These are phyloP conservation scores for Aspergillus sergii DNA, from an alignment of 2,329 filamentous ascomycete species.

Conservation along the genomic window DNA sequence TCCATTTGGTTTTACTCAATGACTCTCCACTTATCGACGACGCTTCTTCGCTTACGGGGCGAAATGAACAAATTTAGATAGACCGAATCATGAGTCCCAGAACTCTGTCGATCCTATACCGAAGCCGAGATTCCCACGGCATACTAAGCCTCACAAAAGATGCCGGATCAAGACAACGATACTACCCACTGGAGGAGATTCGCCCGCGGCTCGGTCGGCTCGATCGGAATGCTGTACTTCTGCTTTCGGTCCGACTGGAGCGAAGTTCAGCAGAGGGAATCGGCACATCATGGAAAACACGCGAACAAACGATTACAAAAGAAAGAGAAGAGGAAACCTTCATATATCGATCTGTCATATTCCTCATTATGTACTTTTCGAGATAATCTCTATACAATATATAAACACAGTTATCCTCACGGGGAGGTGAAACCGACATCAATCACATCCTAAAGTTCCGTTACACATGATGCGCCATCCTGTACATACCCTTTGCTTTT, in stretches of 20 bases:
- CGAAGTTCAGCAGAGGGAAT: too few species aligned
- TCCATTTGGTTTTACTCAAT: too few species aligned
- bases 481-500: neutral
- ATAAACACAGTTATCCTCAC: slow-evolving; percentile 3
- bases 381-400: slow-evolving; percentile 8
- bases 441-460: slow-evolving; percentile 1
- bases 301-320: neutral
- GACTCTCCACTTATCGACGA: neutral
- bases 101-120: neutral
- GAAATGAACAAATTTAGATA: neutral
- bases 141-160: too few species aligned
- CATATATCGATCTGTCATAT: slow-evolving; percentile 8
- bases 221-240: neutral
- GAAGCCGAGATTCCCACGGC: neutral
- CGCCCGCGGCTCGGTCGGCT: neutral
- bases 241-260: neutral
- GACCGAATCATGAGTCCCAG: neutral
- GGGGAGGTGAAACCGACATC: neutral
- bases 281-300: too few species aligned
- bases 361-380: slow-evolving; percentile 13
- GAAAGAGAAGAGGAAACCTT: neutral
- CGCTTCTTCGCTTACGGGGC: too few species aligned
- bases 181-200: too few species aligned
- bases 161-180: neutral
- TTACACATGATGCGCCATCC: neutral